These are phyloP conservation scores for Phytopythium oedochilum DNA, from an alignment of 352 stramenopile species.

Conservation along the genomic window DNA sequence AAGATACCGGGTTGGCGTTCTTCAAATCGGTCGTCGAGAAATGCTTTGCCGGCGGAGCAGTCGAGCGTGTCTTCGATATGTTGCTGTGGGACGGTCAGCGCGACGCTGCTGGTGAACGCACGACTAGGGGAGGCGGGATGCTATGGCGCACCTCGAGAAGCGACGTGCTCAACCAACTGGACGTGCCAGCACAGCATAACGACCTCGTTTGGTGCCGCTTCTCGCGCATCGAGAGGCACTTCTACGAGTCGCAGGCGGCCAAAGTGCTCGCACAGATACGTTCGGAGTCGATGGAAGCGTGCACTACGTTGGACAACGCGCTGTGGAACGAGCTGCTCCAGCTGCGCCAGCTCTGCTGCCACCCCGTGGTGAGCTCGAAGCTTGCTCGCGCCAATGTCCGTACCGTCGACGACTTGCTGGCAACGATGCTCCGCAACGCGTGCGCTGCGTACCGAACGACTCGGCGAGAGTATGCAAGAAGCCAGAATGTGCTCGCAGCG, in stretches of 20 bases:
- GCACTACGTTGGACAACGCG: conserved; percentile 22
- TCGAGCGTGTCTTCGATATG: conserved; percentile 43
- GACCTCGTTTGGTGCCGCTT: conserved; percentile 66
- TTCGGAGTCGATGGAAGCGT: background rate
- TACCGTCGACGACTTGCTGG: conserved; percentile 11
- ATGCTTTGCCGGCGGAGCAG: conserved; percentile 16
- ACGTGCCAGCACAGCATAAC: conserved; percentile 45
- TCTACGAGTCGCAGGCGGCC: conserved; percentile 37
- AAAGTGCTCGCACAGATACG: background rate
- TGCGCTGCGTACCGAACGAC: background rate
- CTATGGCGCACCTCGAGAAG: conserved; percentile 80
- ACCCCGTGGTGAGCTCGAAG: conserved; percentile 34
- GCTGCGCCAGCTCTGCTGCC: conserved; percentile 89
- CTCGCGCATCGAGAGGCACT: conserved; percentile 67
- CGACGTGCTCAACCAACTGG: conserved; percentile 63
- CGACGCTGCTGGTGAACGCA: too few relatives aligned
- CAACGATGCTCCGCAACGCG: conserved; percentile 12
- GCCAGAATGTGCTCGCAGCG: background rate
- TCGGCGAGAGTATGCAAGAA: background rate
- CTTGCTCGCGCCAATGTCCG: conserved; percentile 48
- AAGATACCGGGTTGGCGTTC: conserved; percentile 31
- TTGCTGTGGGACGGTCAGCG: conserved; percentile 33
- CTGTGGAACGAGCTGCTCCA: conserved; percentile 74
- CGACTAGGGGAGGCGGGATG: conserved; percentile 20
- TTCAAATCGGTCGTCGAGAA: background rate